Percentiles rank a stretch among this genome's conserved stretches.
phyloP scores from a whole-genome alignment of 176 grass and related monocot genomes.

The Musa troglodytarum region DNA sequence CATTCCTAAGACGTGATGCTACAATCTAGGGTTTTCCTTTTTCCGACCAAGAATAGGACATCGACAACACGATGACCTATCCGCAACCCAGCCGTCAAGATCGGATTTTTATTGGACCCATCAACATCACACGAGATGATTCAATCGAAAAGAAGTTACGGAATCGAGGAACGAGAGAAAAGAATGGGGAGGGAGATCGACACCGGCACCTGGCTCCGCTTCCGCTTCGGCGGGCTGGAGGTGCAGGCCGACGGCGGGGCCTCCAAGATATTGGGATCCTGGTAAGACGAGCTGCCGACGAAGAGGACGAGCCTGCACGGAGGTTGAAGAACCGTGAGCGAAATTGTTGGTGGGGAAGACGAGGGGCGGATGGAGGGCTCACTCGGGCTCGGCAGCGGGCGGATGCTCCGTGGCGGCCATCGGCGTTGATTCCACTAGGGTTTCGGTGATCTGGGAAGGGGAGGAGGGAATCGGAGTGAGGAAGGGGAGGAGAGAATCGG shows the following conservation, averaged over 20 bases:
- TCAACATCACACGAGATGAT: not conserved
- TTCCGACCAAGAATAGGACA: not conserved
- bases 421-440: not conserved
- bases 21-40: not conserved
- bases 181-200: slow-evolving; percentile 3
- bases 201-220: slow-evolving; percentile 30
- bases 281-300: slow-evolving; percentile 4
- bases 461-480: not conserved
- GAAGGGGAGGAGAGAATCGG: not conserved
- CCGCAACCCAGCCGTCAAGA: not conserved
- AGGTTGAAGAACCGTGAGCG: not conserved
- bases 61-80: not conserved
- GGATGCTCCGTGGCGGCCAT: not conserved
- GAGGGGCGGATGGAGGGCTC: not conserved
- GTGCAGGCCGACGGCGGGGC: slow-evolving; percentile 27
- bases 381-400: not conserved
- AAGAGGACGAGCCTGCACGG: slow-evolving; percentile 14
- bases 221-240: slow-evolving; percentile 36
- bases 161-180: not conserved
- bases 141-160: not conserved
- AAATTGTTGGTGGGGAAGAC: not conserved
- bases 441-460: not conserved
- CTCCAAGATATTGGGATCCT: slow-evolving; percentile 43
- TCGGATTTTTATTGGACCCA: not conserved
- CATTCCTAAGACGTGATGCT: not conserved